phyloP scores from a whole-genome alignment of 169 alveolate genomes.

The Plasmodium malariae region DNA sequence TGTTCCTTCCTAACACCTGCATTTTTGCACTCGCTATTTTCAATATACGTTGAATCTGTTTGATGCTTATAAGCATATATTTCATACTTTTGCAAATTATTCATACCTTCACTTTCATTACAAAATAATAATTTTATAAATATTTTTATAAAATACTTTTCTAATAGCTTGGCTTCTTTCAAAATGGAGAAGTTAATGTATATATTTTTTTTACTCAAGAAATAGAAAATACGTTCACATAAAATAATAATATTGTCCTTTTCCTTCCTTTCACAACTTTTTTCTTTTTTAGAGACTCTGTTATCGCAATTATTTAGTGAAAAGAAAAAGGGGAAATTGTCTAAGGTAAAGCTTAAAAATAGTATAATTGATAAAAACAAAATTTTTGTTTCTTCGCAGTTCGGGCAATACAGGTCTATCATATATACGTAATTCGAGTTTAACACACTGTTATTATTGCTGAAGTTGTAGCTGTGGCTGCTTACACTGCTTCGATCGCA shows the following conservation, averaged over 20 bases:
- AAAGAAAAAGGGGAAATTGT: constrained; percentile 62
- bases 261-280: neutral
- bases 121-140: constrained; percentile 49
- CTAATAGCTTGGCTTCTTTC: constrained; percentile 12
- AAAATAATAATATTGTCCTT: constrained; percentile 24
- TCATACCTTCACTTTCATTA: constrained; percentile 41
- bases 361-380: constrained; percentile 43
- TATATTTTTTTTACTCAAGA: constrained; percentile 57
- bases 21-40: no score
- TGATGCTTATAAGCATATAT: constrained; percentile 22
- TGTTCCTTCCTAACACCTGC: no score
- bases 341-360: constrained; percentile 45
- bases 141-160: constrained; percentile 56
- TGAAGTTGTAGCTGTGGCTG: no score
- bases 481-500: neutral
- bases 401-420: constrained; percentile 44
- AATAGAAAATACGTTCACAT: constrained; percentile 51
- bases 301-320: neutral
- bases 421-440: constrained; percentile 18
- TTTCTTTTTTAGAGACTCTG: no score
- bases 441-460: neutral
- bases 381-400: constrained; percentile 55
- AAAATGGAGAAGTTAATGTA: constrained; percentile 25
- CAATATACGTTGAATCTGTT: no score
- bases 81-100: constrained; percentile 58